A percentile compares a stretch with the other conserved stretches of the same genome.
phyloP scores from a whole-genome alignment of 306 rosid genomes.

The Castanea sativa region DNA sequence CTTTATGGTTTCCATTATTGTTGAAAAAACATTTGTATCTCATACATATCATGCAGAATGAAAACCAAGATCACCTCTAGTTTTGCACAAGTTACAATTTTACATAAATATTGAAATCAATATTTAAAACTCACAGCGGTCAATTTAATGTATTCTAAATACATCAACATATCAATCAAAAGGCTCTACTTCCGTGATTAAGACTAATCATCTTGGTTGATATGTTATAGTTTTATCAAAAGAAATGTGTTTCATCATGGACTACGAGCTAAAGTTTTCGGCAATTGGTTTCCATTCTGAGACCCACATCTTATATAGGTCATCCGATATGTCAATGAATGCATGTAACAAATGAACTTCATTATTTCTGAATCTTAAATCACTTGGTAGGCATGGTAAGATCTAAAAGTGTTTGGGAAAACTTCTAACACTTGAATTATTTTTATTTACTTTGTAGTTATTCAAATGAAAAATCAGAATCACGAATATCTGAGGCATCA shows the following conservation, averaged over 20 bases:
- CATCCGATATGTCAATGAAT: neutral
- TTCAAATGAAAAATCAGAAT: slow-evolving; percentile 79
- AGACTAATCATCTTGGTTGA: too few species aligned
- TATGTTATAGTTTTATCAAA: too few species aligned
- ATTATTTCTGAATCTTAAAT: neutral
- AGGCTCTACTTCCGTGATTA: too few species aligned
- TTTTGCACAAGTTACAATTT: too few species aligned
- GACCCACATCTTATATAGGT: neutral
- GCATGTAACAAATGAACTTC: neutral
- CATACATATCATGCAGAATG: too few species aligned
- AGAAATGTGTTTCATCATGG: too few species aligned
- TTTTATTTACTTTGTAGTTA: slow-evolving; percentile 37
- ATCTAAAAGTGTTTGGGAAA: neutral
- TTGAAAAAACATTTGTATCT: too few species aligned
- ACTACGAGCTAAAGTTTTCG: neutral
- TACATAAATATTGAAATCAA: too few species aligned
- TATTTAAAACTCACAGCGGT: too few species aligned
- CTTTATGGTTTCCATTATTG: neutral
- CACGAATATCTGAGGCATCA: slow-evolving; percentile 42
- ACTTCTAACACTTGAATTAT: slow-evolving; percentile 4
- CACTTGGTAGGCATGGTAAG: neutral
- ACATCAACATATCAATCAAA: too few species aligned
- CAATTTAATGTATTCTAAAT: too few species aligned
- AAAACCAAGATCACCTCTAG: too few species aligned
- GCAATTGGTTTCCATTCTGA: neutral